Base-by-base conservation (phyloP, 2,329 filamentous ascomycete genomes). In the Hypoxylon rubiginosum region DNA sequence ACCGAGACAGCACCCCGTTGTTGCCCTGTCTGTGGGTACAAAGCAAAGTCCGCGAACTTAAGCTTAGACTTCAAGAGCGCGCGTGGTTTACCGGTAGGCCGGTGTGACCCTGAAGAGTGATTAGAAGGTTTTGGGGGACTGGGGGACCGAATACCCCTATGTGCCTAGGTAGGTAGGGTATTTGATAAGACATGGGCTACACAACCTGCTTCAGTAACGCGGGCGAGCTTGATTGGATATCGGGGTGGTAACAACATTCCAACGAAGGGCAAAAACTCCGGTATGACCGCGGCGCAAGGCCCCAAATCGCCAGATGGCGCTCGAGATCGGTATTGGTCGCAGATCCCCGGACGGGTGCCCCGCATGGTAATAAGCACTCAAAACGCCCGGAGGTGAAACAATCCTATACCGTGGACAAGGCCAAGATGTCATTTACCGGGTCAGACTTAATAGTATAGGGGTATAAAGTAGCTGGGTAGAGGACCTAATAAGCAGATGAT, bases 331-430 rank as follows among this genome's bases (percentile, higher is more conserved):
- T 68, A 69, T 60, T 66, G 59, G 62, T 56, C 19, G 64, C 53
- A 69, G 69, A 71, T 68, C 69, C 67, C 66, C 54, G 63, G 63
- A 60, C 49, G 19, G 56, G 51, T 54, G 64, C 69, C 64, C 62
- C 69, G 57, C 67, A 67, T 67, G 58, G 46, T 58, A 39, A 58
- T 56, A 46, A 39, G 28, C 46, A 49, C 24, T n/a, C 24, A 39
- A 54, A 54, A 63, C 10, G 48, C 50, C 30, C 43, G 41, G 57
- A 55, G 36, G 52, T 50, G 50, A 17, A 62, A 24, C 19, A 48
- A n/a, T 48, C 2, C 13, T 53, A 58, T 50, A 61, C 56, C 52
- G 55, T 28, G 45, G 50, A 56, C 36, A 9, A 51, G 30, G 54
- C 48, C 21, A 28, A 61, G 59, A 59, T 50, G 58, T 58, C 52